Conservation (phyloP, 169 alveolate genomes). For the Cryptosporidium canis region DNA sequence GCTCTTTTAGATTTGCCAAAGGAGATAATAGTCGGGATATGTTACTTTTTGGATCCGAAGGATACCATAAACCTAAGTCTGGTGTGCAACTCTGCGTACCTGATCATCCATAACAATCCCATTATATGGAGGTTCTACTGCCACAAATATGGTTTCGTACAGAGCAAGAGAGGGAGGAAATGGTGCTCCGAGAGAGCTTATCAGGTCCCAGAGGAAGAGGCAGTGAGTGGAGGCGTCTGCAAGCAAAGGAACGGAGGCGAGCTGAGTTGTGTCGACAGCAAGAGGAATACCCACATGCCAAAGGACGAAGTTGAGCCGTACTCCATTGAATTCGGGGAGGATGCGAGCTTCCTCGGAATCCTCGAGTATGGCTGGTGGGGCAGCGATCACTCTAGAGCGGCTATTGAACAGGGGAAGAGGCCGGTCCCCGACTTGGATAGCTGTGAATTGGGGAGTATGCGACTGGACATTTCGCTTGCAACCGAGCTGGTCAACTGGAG, state of each 20-base stretch:
- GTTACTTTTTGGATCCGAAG: slow-evolving; percentile 33
- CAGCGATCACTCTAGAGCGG: neutral
- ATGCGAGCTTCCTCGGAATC: neutral
- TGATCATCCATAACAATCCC: slow-evolving; percentile 22
- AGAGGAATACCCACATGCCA: slow-evolving; percentile 11
- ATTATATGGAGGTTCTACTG: slow-evolving; percentile 70
- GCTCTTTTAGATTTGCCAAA: slow-evolving; percentile 1
- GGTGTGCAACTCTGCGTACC: slow-evolving; percentile 10
- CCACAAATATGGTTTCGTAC: slow-evolving; percentile 52
- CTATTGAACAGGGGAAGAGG: slow-evolving; percentile 23
- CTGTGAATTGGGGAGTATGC: neutral
- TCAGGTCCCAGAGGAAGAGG: neutral
- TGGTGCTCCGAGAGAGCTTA: slow-evolving; percentile 4
- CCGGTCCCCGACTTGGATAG: neutral
- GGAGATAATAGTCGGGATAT: slow-evolving; percentile 18
- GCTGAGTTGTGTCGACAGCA: neutral
- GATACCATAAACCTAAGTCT: slow-evolving; percentile 30
- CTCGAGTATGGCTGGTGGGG: slow-evolving; percentile 67
- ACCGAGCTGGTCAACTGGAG: slow-evolving; percentile 68
- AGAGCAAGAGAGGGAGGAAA: slow-evolving; percentile 12
- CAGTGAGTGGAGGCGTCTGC: neutral
- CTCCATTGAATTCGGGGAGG: slow-evolving; percentile 31
- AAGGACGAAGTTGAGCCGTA: slow-evolving; percentile 44
- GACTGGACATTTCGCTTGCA: slow-evolving; percentile 45
- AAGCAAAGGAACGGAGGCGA: neutral